Percentiles rank a stretch among this genome's conserved stretches.
Conservation (phyloP, 176 grass and related monocot species). For the Pontederia crassipes region DNA sequence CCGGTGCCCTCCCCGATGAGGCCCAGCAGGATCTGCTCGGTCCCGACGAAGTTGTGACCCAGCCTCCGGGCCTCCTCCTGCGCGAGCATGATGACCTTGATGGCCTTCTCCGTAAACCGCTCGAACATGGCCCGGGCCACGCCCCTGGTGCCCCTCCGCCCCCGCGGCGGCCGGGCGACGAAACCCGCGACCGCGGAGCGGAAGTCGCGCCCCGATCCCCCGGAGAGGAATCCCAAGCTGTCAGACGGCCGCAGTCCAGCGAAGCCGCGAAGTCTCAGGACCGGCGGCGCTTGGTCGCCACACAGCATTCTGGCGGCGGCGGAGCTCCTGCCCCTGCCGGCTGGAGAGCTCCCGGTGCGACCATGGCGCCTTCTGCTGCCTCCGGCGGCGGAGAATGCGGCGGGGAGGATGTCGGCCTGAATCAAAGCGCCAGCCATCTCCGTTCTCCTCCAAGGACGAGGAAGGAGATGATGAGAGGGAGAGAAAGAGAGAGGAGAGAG, state of each 20-base stretch:
- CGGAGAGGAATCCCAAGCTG: constrained; percentile 16
- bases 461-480: no score
- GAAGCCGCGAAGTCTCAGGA: constrained; percentile 44
- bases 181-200: constrained; percentile 2
- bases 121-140: constrained; percentile 66
- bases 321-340: constrained; percentile 2
- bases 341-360: neutral
- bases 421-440: constrained; percentile 47
- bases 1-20: constrained; percentile 83
- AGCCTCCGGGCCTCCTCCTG: constrained; percentile 90
- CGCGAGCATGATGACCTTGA: constrained; percentile 92
- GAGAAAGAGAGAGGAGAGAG: no score
- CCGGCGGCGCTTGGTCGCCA: constrained; percentile 12
- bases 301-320: constrained; percentile 31
- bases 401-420: constrained; percentile 35
- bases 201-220: constrained; percentile 17
- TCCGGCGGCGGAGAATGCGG: constrained; percentile 13
- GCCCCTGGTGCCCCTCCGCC: constrained; percentile 10
- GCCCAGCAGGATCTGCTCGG: constrained; percentile 83
- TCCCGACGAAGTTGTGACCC: constrained; percentile 90
- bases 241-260: constrained; percentile 38
- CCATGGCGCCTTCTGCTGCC: constrained; percentile 8
- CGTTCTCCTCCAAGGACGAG: neutral
- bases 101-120: constrained; percentile 89
- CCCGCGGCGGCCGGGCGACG: no score